Percentiles rank a stretch among this genome's conserved stretches.
phyloP scores from a whole-genome alignment of 352 stramenopile genomes.

The Aphanomyces euteiches region DNA sequence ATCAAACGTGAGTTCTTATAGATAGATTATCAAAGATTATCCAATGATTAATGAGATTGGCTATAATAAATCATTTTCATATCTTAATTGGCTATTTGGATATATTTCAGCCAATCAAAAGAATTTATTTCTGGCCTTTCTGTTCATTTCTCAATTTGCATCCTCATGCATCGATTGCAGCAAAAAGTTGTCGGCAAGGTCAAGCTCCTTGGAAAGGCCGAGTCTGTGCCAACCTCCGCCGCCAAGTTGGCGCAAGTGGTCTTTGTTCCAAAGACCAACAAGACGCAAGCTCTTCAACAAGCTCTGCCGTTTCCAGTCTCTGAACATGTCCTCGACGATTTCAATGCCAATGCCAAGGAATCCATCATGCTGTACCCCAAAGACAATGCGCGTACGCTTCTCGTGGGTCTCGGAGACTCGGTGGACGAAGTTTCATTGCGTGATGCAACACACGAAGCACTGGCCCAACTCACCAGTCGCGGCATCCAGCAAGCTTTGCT shows the following conservation, averaged over 20 bases:
- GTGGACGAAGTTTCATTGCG: constrained; percentile 61
- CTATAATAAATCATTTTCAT: too few relatives aligned
- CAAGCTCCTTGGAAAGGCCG: background rate
- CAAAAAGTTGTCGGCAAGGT: constrained; percentile 14
- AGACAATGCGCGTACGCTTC: constrained; percentile 53
- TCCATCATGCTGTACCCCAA: constrained; percentile 70
- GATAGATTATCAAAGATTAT: too few relatives aligned
- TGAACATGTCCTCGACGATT: constrained; percentile 55
- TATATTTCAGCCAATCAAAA: too few relatives aligned
- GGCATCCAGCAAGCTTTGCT: constrained; percentile 41
- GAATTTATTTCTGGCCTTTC: too few relatives aligned
- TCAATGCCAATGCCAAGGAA: constrained; percentile 60
- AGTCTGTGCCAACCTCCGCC: background rate
- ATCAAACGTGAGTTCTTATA: too few relatives aligned
- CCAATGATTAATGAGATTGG: too few relatives aligned
- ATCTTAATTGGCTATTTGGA: too few relatives aligned
- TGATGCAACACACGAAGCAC: constrained; percentile 58
- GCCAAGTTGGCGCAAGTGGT: constrained; percentile 22
- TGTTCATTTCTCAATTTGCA: too few relatives aligned
- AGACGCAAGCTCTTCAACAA: background rate
- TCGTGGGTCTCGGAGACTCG: constrained; percentile 72
- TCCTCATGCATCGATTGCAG: constrained; percentile 16
- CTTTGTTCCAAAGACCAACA: constrained; percentile 21
- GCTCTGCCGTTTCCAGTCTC: constrained; percentile 66
- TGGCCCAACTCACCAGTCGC: constrained; percentile 53